A percentile compares a stretch with the other conserved stretches of the same genome.
These are phyloP conservation scores for Lepidopterella palustris DNA, from an alignment of 495 filamentous ascomycete species.

Conservation along the genomic window DNA sequence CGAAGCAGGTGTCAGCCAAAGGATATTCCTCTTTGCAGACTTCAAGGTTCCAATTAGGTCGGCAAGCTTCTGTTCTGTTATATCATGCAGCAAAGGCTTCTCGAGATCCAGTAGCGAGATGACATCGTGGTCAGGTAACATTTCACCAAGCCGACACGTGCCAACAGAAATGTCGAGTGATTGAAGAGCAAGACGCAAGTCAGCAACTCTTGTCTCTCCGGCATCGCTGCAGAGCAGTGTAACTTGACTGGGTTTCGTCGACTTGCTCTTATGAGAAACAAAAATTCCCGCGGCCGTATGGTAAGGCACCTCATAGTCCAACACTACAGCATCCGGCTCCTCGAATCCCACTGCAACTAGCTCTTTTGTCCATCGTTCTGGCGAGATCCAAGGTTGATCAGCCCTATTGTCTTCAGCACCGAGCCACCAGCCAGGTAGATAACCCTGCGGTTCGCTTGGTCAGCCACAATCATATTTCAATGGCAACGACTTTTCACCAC, in stretches of 20 bases:
- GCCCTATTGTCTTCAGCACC: not conserved
- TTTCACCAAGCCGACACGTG: too few relatives aligned
- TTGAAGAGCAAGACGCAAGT: too few relatives aligned
- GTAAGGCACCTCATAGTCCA: not conserved
- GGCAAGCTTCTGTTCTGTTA: not conserved
- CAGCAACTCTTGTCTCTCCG: not conserved
- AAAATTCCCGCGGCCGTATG: not conserved
- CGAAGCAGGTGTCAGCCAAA: too few relatives aligned
- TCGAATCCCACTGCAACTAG: not conserved
- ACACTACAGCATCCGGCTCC: not conserved
- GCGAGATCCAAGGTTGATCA: too few relatives aligned
- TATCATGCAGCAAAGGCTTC: not conserved
- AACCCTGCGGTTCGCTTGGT: too few relatives aligned
- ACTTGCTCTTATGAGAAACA: too few relatives aligned
- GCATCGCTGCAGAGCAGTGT: too few relatives aligned
- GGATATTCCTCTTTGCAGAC: not conserved
- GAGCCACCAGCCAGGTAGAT: not conserved
- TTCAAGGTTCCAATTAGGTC: not conserved
- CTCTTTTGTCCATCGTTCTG: not conserved
- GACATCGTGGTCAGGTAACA: not conserved
- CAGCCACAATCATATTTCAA: too few relatives aligned
- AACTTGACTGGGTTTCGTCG: too few relatives aligned
- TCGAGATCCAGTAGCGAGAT: not conserved
- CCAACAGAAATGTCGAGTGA: too few relatives aligned
- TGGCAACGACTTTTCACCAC: too few relatives aligned